Evolutionary conservation across 768 basidiomycete species (phyloP).

Genomic region (Solioccasus polychromus): DNA sequence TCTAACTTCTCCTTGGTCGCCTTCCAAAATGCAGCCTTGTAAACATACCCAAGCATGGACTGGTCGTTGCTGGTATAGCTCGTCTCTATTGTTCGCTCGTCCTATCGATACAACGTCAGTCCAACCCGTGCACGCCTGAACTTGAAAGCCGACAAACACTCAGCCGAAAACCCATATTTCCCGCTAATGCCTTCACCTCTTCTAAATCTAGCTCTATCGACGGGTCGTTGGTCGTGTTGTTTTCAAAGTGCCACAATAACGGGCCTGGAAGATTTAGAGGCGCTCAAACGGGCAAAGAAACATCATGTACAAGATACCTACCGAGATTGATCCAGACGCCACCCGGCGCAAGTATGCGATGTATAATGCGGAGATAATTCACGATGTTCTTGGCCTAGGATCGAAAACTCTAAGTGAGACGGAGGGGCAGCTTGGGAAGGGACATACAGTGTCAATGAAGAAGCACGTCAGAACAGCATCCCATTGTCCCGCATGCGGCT

Average conservation of each 20-base stretch:
- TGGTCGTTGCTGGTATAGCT: constrained; percentile 83
- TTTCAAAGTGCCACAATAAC: constrained; percentile 96
- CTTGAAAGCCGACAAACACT: constrained; percentile 46
- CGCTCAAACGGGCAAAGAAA: neutral
- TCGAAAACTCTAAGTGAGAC: neutral
- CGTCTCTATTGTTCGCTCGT: constrained; percentile 75
- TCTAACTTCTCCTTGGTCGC: constrained; percentile 56
- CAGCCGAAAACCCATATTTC: constrained; percentile 77
- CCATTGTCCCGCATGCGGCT: constrained; percentile 78
- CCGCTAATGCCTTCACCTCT: constrained; percentile 76
- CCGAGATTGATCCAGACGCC: constrained; percentile 91
- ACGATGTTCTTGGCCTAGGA: constrained; percentile 85
- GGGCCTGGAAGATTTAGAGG: constrained; percentile 59
- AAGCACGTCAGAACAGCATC: constrained; percentile 92
- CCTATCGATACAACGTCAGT: constrained; percentile 51
- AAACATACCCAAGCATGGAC: constrained; percentile 82
- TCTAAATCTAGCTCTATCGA: constrained; percentile 89
- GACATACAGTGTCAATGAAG: constrained; percentile 88
- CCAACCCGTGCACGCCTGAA: neutral
- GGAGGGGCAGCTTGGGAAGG: neutral
- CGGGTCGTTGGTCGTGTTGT: constrained; percentile 74
- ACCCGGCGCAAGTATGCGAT: constrained; percentile 75
- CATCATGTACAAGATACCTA: neutral
- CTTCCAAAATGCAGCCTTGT: constrained; percentile 83
- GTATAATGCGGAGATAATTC: constrained; percentile 85